Percentiles rank a stretch among this genome's conserved stretches.
Conservation (phyloP, 2,329 filamentous ascomycete genomes). For the Neospermospora avenae region DNA sequence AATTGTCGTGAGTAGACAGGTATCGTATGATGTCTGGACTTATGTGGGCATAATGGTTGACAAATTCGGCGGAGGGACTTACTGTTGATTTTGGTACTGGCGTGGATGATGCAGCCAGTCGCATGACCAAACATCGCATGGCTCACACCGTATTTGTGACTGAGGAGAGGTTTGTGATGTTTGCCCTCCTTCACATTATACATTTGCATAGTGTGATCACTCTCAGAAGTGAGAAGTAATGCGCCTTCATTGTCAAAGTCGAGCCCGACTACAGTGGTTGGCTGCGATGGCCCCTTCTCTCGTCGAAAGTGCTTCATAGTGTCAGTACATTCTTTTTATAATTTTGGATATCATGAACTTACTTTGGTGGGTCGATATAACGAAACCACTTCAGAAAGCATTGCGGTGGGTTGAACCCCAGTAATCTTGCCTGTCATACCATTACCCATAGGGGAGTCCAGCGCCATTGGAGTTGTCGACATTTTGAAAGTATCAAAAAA, state of each 20-base stretch:
- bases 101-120: conserved; percentile 82
- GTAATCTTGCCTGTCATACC: conserved; percentile 21
- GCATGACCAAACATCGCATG: conserved; percentile 93
- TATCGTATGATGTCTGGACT: conserved; percentile 72
- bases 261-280: conserved; percentile 75
- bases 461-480: conserved; percentile 34
- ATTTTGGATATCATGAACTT: conserved; percentile 24
- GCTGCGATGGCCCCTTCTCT: conserved; percentile 35
- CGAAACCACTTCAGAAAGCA: conserved; percentile 73
- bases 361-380: conserved; percentile 80
- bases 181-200: conserved; percentile 92
- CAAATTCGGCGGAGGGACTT: conserved; percentile 27
- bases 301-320: conserved; percentile 54
- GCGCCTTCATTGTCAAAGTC: conserved; percentile 97
- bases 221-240: conserved; percentile 83
- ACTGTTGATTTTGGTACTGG: conserved; percentile 93
- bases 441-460: conserved; percentile 34
- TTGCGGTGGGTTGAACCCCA: conserved; percentile 43
- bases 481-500: conserved; percentile 16
- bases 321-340: conserved; percentile 14
- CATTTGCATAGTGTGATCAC: conserved; percentile 92
- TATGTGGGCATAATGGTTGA: conserved; percentile 1
- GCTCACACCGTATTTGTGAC: conserved; percentile 96
- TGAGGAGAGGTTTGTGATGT: conserved; percentile 82
- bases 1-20: conserved; percentile 91